phyloP scores from a whole-genome alignment of 305 asterid species.

The Fraxinus sp. region DNA sequence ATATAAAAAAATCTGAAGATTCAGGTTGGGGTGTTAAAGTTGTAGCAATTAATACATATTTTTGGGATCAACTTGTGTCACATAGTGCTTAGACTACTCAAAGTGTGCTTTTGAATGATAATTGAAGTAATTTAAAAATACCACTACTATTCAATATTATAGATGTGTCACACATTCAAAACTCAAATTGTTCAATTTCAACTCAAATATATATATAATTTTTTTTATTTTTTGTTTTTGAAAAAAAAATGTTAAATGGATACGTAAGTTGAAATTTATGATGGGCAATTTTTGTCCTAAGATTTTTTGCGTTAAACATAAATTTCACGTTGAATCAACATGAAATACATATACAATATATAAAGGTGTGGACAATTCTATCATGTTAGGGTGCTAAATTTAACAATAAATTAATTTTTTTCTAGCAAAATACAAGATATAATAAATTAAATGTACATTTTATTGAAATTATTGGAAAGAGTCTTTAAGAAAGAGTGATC shows the following conservation, averaged over 20 bases:
- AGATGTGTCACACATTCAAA: background rate
- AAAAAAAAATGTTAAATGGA: background rate
- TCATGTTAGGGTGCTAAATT: background rate
- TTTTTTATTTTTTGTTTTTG: background rate
- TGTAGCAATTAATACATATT: background rate
- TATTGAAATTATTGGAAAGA: background rate
- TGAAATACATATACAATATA: background rate
- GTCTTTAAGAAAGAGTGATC: constrained; percentile 19
- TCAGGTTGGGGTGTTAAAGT: background rate
- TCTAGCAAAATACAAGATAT: background rate
- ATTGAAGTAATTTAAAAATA: background rate
- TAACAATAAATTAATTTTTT: background rate
- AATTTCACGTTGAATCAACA: background rate
- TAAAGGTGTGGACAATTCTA: background rate
- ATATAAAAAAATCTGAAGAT: background rate
- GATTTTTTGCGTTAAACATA: background rate
- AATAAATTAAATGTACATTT: background rate
- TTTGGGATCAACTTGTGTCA: background rate
- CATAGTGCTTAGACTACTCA: background rate
- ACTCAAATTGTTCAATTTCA: background rate
- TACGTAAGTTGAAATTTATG: background rate
- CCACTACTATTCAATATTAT: background rate
- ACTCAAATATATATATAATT: background rate
- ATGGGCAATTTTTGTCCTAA: background rate
- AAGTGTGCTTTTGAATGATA: background rate